Evolutionary conservation across 2,329 filamentous ascomycete genomes (phyloP), one percentile per base, ranked within the genome.

Genomic region (Cladophialophora psammophila): DNA sequence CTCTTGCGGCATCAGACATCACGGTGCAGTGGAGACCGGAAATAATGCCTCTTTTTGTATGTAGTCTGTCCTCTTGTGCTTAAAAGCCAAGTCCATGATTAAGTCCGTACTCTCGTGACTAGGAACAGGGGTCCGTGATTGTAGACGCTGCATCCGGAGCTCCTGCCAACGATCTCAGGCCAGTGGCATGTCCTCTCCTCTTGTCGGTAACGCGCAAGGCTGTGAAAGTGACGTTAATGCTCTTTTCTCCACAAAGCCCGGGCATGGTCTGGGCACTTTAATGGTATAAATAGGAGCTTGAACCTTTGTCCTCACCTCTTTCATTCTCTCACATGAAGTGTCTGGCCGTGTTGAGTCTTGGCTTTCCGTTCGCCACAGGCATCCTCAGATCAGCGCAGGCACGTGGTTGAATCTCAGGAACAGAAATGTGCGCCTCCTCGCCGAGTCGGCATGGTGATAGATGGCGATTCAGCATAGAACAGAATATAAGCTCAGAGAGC

Each of bases 191-290:
- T 15, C 26, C 3, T 26, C 20, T 20, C 9, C 18, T 9, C 7
- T 26, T 5, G 18, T 8, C 7, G 12, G 45, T 3, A 26, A 26
- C 18, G 45, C 13, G n/a, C 6, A 20, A 50, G 45, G 45, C 45
- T 26, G 42, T 50, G 18, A 50, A 50, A 50, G 18, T 50, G 45
- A 50, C 20, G 45, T 50, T 9, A 50, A 26, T 50, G 45, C 45
- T 50, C 18, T 10, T 50, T 18, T 10, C 42, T 12, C 26, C 26
- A 26, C 26, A 2, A 26, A 26, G 26, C 26, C 3, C 26, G 45
- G 45, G 45, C 20, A 26, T 26, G 12, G 45, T 26, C 18, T 50
- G 45, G 18, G 45, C 20, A 10, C 26, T 20, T 26, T 6, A 31
- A 31, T 26, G 45, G 18, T 12, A 50, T 50, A 50, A 26, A n/a